Percentiles rank a stretch among this genome's conserved stretches.
Conservation (phyloP, 208 protist genomes). For the Angomonas deanei region DNA sequence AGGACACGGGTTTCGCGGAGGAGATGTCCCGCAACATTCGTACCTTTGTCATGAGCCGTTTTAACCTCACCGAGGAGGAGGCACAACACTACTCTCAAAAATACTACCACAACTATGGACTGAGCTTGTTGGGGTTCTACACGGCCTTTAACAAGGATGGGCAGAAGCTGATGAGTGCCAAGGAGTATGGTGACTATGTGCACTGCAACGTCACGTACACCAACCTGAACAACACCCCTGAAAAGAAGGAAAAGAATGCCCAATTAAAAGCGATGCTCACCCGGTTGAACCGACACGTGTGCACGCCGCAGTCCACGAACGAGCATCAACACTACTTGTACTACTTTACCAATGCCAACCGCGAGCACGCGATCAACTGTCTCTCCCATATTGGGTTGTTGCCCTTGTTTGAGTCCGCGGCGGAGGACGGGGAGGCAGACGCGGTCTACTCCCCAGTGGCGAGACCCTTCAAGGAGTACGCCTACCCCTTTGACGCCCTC, state of each 20-base stretch:
- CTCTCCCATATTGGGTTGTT: conserved; percentile 44
- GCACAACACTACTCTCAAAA: conserved; percentile 20
- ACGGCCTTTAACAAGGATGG: not conserved
- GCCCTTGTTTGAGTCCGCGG: conserved; percentile 25
- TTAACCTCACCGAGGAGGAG: conserved; percentile 28
- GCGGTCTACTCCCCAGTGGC: not conserved
- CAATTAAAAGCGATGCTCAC: not conserved
- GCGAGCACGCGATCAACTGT: conserved; percentile 39
- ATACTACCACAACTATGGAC: conserved; percentile 53
- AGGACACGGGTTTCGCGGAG: conserved; percentile 30
- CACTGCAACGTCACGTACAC: conserved; percentile 45
- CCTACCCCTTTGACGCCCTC: not conserved
- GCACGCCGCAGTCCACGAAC: too few species aligned
- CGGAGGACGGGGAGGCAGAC: not conserved
- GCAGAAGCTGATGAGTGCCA: conserved; percentile 23
- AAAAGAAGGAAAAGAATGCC: not conserved
- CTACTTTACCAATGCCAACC: conserved; percentile 71
- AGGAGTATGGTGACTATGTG: conserved; percentile 61
- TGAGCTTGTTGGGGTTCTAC: conserved; percentile 44
- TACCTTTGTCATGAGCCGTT: conserved; percentile 23
- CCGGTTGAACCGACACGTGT: not conserved
- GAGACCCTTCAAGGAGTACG: conserved; percentile 19
- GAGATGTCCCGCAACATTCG: conserved; percentile 58
- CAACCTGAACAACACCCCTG: not conserved
- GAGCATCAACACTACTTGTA: conserved; percentile 29